A percentile compares a stretch with the other conserved stretches of the same genome.
These are phyloP conservation scores for Fusarium verrucosum DNA, from an alignment of 2,329 filamentous ascomycete species.

Conservation along the genomic window DNA sequence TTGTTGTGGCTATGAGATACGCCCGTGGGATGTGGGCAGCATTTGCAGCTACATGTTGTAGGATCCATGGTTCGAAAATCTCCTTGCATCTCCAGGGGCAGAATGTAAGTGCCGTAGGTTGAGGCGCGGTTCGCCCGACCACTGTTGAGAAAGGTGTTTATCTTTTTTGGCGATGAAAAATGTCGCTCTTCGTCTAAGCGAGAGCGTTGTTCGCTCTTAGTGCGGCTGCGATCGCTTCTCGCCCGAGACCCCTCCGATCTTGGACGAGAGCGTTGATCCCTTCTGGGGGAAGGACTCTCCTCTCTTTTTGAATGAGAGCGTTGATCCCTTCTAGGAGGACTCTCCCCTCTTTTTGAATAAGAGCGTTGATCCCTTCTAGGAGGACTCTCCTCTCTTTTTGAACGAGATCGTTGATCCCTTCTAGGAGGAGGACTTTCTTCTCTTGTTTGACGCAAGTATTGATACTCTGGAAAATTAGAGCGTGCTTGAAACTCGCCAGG, in stretches of 20 bases:
- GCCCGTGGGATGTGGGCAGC: conserved; percentile 38
- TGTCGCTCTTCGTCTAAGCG: neutral
- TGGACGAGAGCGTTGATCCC: neutral
- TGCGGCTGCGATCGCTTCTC: too few relatives aligned
- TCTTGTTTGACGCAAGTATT: neutral
- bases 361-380: neutral
- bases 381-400: neutral
- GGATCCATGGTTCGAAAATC: conserved; percentile 34
- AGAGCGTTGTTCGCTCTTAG: neutral
- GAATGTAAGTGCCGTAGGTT: conserved; percentile 39
- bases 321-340: neutral
- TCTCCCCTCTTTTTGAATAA: neutral
- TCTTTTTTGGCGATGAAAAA: conserved; percentile 2
- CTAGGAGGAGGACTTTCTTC: neutral
- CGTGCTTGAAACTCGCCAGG: neutral
- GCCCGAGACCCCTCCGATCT: too few relatives aligned
- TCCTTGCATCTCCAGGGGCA: conserved; percentile 26
- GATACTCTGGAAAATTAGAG: neutral
- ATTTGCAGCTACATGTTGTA: conserved; percentile 37
- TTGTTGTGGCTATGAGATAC: conserved; percentile 18
- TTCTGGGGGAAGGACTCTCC: neutral
- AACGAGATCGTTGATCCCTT: neutral
- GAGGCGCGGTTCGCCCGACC: neutral
- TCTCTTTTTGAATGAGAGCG: too few relatives aligned
- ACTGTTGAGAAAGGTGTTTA: conserved; percentile 2